Evolutionary conservation across 768 basidiomycete genomes (phyloP).

Genomic region (Leccinum rimulosum): DNA sequence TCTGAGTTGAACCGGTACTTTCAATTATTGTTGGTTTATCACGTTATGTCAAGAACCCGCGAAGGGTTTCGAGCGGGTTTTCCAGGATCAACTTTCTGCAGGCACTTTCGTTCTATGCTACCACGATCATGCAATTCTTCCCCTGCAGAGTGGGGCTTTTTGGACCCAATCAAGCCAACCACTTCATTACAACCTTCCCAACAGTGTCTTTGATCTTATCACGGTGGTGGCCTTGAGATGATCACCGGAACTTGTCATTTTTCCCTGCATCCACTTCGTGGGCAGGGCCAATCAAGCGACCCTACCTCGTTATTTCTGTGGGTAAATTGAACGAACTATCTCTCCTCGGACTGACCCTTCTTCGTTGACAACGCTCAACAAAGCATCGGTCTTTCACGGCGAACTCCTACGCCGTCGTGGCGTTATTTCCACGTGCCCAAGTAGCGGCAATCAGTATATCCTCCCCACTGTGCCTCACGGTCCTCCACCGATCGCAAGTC

Average conservation of each 20-base stretch:
- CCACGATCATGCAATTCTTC: slow-evolving; percentile 1
- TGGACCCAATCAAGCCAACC: neutral
- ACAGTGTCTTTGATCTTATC: neutral
- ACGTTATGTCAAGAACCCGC: neutral
- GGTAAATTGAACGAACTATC: neutral
- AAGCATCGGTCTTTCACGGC: neutral
- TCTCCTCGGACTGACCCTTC: neutral
- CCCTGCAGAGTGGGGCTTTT: neutral
- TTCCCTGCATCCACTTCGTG: neutral
- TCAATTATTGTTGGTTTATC: neutral
- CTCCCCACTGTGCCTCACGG: neutral
- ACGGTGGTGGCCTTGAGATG: neutral
- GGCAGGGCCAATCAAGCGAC: neutral
- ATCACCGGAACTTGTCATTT: neutral
- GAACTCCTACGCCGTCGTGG: neutral
- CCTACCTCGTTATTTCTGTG: neutral
- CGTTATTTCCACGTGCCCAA: neutral
- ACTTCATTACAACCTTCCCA: no score
- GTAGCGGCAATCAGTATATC: neutral
- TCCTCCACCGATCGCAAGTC: neutral
- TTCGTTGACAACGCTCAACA: neutral
- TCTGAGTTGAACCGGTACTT: neutral
- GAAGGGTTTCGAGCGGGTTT: slow-evolving; percentile 7
- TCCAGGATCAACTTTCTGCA: neutral
- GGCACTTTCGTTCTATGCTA: neutral